phyloP scores from a whole-genome alignment of 2,329 filamentous ascomycete genomes.

The Colletotrichum paranaense region DNA sequence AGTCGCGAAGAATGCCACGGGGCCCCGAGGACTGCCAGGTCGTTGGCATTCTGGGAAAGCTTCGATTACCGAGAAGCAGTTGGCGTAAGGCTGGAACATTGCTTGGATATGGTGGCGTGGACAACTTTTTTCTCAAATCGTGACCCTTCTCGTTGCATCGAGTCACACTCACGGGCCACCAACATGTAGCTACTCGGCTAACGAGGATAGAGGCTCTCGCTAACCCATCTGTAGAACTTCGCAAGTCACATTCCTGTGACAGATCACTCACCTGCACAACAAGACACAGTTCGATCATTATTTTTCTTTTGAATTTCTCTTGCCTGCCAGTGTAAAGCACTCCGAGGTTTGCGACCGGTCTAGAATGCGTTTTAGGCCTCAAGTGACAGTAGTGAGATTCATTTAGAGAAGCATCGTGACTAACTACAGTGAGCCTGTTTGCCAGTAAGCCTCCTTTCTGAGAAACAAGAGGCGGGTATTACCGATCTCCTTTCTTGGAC shows the following conservation, averaged over 20 bases:
- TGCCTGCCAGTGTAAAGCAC: not conserved
- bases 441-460: not conserved
- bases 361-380: not conserved
- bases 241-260: too few relatives aligned
- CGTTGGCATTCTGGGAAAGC: not conserved
- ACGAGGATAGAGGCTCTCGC: too few relatives aligned
- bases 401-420: not conserved
- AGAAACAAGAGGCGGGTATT: not conserved
- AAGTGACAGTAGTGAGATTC: not conserved
- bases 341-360: not conserved
- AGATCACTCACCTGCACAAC: not conserved
- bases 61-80: not conserved
- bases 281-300: not conserved
- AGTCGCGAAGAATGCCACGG: not conserved
- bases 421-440: not conserved
- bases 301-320: not conserved
- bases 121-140: not conserved
- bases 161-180: too few relatives aligned
- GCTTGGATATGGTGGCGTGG: not conserved
- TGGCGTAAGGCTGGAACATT: slow-evolving; percentile 20
- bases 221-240: too few relatives aligned
- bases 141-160: not conserved
- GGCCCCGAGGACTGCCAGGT: not conserved
- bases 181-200: too few relatives aligned
- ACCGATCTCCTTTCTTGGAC: not conserved